Conservation (phyloP, 495 filamentous ascomycete genomes). For the Pseudevernia furfuracea region DNA sequence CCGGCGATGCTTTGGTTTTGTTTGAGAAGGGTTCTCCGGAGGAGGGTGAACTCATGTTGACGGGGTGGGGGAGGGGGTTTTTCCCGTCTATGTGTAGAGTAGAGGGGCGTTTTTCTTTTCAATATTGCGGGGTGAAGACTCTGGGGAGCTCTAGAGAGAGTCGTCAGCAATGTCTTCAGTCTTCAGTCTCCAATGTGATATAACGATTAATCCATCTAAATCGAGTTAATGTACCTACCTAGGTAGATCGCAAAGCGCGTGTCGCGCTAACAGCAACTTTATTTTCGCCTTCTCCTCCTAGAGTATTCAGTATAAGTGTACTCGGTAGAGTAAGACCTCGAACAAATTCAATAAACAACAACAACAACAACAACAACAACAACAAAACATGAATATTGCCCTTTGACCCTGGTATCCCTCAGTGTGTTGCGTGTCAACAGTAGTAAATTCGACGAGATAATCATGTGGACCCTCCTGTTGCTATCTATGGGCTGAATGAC, state of each 20-base stretch:
- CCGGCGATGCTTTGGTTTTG: conserved; percentile 22
- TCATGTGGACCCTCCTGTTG: background rate
- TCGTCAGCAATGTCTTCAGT: background rate
- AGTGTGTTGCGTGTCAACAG: too few species aligned
- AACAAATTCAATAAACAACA: too few species aligned
- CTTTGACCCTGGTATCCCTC: too few species aligned
- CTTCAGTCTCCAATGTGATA: too few species aligned
- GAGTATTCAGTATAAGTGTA: too few species aligned
- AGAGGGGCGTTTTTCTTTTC: background rate
- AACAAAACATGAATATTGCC: too few species aligned
- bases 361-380: too few species aligned
- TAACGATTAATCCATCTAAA: background rate
- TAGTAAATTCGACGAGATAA: background rate
- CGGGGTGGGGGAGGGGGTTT: background rate
- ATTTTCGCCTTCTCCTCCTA: too few species aligned
- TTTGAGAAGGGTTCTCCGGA: conserved; percentile 18
- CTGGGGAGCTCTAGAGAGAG: background rate
- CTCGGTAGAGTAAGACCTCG: too few species aligned
- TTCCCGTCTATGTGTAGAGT: background rate
- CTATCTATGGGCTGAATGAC: background rate
- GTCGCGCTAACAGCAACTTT: background rate
- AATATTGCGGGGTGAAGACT: background rate
- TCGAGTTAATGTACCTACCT: background rate
- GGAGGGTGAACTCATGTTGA: conserved; percentile 25
- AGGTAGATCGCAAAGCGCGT: background rate